Conservation (phyloP, 108 stramenopile species). For the Parietichytrium sp. region DNA sequence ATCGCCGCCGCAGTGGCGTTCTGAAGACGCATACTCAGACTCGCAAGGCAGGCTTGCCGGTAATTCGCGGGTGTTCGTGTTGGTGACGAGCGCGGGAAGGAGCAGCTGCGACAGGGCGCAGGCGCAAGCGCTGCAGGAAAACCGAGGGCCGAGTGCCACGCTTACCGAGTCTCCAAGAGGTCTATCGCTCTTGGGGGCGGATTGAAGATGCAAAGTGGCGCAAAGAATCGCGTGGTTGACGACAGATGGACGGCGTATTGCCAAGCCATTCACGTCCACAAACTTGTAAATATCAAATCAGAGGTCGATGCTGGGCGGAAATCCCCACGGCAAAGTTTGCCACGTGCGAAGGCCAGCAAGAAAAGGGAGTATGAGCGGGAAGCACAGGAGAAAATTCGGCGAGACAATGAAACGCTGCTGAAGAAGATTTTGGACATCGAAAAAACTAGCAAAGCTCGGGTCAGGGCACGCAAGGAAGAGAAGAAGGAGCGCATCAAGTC, state of each 20-base stretch:
- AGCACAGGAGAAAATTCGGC: background rate
- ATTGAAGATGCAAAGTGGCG: no score
- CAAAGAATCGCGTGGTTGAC: background rate
- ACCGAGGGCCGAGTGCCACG: no score
- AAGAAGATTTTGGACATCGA: conserved; percentile 5
- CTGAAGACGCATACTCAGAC: no score
- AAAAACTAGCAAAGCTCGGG: background rate
- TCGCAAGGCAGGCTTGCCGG: no score
- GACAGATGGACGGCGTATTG: conserved; percentile 7
- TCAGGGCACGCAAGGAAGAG: background rate
- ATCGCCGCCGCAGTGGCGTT: no score
- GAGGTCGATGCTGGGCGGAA: background rate
- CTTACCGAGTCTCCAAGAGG: no score
- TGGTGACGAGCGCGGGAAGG: no score
- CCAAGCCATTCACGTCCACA: background rate
- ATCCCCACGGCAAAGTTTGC: background rate
- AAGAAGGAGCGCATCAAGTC: background rate
- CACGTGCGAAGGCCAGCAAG: background rate
- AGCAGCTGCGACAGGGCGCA: no score
- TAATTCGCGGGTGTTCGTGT: no score
- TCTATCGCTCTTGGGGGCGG: no score
- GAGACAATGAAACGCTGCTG: background rate
- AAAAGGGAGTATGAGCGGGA: background rate
- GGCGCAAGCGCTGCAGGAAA: no score
- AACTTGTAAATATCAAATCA: background rate